A percentile compares a stretch with the other conserved stretches of the same genome.
These are phyloP conservation scores for Stropharia rugosoannulata DNA, from an alignment of 768 basidiomycete genomes.

Conservation along the genomic window DNA sequence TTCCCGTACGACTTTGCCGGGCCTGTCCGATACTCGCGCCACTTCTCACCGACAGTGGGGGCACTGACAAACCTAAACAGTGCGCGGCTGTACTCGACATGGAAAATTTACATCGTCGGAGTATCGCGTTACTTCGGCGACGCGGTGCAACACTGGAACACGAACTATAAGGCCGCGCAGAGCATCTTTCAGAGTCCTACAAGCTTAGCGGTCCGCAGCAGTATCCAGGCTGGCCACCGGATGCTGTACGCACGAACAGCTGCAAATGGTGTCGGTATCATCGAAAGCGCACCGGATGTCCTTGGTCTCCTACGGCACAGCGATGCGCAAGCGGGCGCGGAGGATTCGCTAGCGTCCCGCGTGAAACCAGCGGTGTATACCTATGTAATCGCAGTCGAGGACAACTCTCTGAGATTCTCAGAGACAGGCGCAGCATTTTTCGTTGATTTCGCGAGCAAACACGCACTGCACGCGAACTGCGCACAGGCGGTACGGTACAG, in stretches of 20 bases:
- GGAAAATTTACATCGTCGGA: conserved; percentile 72
- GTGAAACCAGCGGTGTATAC: conserved; percentile 86
- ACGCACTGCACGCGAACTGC: conserved; percentile 81
- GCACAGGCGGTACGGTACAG: conserved; percentile 63
- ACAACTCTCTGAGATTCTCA: conserved; percentile 78
- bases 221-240: conserved; percentile 71
- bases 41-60: conserved; percentile 72
- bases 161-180: conserved; percentile 66
- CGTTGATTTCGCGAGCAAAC: conserved; percentile 85
- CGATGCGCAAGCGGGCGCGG: conserved; percentile 10
- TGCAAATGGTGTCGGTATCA: conserved; percentile 59
- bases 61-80: conserved; percentile 58
- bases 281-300: conserved; percentile 49
- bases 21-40: conserved; percentile 68
- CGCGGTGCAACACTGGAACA: conserved; percentile 65
- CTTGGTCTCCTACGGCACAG: conserved; percentile 51
- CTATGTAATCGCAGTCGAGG: conserved; percentile 75
- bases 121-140: conserved; percentile 60
- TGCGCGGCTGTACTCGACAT: conserved; percentile 70
- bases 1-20: conserved; percentile 71
- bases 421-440: conserved; percentile 88
- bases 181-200: conserved; percentile 64
- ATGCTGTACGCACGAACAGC: conserved; percentile 73
- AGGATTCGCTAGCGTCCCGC: conserved; percentile 31
- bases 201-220: conserved; percentile 61